phyloP scores from a whole-genome alignment of 345 rosid species.

The Psidium guajava region DNA sequence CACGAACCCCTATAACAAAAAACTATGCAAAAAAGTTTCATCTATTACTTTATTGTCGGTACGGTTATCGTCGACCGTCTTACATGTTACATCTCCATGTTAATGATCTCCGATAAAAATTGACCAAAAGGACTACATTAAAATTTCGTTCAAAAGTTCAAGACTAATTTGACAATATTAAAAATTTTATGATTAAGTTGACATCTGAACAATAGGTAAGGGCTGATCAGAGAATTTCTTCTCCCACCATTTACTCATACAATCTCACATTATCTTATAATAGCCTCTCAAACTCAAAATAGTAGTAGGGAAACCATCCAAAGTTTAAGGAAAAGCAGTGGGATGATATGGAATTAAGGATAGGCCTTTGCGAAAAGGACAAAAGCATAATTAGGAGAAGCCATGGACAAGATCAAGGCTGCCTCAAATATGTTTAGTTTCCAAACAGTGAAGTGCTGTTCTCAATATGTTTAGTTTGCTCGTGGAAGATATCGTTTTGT shows the following conservation, averaged over 20 bases:
- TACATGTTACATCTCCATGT: rapidly evolving
- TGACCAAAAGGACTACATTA: too few relatives aligned
- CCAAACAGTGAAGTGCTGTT: background rate
- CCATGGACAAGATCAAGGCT: background rate
- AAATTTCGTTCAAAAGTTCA: background rate
- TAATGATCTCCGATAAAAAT: too few relatives aligned
- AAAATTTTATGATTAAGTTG: background rate
- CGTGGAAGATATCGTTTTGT: too few relatives aligned
- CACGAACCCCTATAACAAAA: background rate
- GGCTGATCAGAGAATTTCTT: background rate
- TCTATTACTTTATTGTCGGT: background rate
- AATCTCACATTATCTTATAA: background rate
- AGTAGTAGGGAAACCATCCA: background rate
- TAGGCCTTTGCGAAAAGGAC: background rate
- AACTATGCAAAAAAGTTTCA: background rate
- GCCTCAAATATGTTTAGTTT: background rate
- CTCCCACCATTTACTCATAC: rapidly evolving
- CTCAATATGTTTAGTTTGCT: too few relatives aligned
- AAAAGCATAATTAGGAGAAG: background rate
- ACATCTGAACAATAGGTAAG: background rate
- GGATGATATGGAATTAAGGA: background rate
- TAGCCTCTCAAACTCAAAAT: background rate
- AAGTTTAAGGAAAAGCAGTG: background rate
- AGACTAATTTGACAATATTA: rapidly evolving
- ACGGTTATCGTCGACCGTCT: rapidly evolving